These are phyloP conservation scores for Arthrobotrys musiformis DNA, from an alignment of 2,329 filamentous ascomycete genomes.

Conservation along the genomic window DNA sequence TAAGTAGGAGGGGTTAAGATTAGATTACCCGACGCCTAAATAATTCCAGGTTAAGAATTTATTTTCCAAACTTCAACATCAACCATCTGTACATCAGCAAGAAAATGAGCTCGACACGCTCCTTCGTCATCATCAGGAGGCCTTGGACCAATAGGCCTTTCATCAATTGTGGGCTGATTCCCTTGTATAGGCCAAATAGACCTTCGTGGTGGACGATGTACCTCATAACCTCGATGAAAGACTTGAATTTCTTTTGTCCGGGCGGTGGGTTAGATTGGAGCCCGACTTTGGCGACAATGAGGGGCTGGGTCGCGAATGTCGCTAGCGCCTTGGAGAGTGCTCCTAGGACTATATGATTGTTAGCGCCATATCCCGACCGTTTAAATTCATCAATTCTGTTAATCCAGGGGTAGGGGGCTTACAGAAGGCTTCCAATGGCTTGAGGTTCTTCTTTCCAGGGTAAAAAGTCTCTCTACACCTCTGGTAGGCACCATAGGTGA, in stretches of 20 bases:
- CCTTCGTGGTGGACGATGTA: constrained; percentile 94
- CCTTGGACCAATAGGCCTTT: constrained; percentile 96
- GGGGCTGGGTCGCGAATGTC: constrained; percentile 89
- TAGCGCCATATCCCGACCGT: neutral
- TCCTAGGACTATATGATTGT: constrained; percentile 71
- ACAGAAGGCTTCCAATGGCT: constrained; percentile 91
- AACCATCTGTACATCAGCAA: constrained; percentile 63
- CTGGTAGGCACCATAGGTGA: constrained; percentile 97
- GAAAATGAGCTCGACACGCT: constrained; percentile 92
- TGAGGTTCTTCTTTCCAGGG: constrained; percentile 78
- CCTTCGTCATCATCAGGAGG: constrained; percentile 98
- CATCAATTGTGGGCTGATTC: constrained; percentile 89
- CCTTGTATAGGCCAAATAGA: constrained; percentile 86
- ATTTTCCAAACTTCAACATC: constrained; percentile 28
- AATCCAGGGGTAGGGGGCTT: constrained; percentile 64
- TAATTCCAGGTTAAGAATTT: constrained; percentile 14
- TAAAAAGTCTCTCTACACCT: constrained; percentile 81
- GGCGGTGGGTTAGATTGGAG: constrained; percentile 92
- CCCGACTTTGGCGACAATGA: constrained; percentile 98
- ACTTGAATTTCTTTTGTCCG: constrained; percentile 86
- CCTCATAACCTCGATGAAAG: constrained; percentile 91
- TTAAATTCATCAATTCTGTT: neutral
- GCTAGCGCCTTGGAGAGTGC: constrained; percentile 92
- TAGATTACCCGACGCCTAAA: constrained; percentile 6
- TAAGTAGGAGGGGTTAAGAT: neutral